Evolutionary conservation across 2,329 filamentous ascomycete species (phyloP), one percentile per base, ranked within the genome.

Genomic region (Verticillium nubilum): DNA sequence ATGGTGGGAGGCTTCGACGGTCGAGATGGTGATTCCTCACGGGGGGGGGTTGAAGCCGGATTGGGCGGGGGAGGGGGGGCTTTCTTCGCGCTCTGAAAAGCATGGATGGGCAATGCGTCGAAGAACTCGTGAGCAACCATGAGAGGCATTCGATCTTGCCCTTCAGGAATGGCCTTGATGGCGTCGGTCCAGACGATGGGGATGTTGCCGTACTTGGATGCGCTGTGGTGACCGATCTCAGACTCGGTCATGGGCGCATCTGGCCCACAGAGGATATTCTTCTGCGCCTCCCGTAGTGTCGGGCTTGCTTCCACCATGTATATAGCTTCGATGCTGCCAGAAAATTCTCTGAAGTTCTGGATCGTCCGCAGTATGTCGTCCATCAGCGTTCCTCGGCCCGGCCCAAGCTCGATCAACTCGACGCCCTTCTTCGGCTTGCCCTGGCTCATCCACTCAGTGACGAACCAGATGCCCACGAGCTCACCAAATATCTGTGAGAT

Each of bases 51-150:
- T 63, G 77, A 77, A 52, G 81, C 72, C 13, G 54, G 59, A 12
- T 57, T 60, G 47, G 52, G 61, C 50, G 59, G 62, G 33, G 59
- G 62, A 27, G 58, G 66, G 70, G 33, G 56, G 57, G 61, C 31
- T 59, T 78, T 72, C 5, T 74, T 71, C 56, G 94, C 82, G 15
- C 91, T 89, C 73, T 98, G 89, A 72, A 99, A 99, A 62, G 91
- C 88, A 73, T 99, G 93, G 66, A 99, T 97, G 33, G 95, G 95
- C 0, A 99, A 86, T 2, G 95, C 95, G 67, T 99, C 95, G 76
- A 99, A 99, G 80, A 99, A 98, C 72, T 99, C 95, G 72, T 99
- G 95, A 4, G 95, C 95, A 55, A 98, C 85, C 62, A 99, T 96
- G 73, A 98, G 96, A 1, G 95, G 94, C 25, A 87, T 90, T 70